These are phyloP conservation scores for Fomitopsis pulvina DNA, from an alignment of 768 basidiomycete species.

Conservation along the genomic window DNA sequence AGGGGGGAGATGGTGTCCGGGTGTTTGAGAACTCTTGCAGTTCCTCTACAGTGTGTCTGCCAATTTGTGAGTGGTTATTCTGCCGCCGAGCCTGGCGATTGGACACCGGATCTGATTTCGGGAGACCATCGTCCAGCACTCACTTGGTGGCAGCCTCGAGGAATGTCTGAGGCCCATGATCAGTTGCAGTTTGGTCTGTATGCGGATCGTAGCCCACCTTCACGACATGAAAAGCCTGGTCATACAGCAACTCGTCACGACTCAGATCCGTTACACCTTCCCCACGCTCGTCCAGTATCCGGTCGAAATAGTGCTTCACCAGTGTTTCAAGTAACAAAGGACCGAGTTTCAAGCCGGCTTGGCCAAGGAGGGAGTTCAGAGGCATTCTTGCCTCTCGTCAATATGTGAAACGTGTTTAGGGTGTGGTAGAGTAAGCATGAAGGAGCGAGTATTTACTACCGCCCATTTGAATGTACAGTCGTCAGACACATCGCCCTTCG, in stretches of 20 bases:
- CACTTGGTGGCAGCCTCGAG: conserved; percentile 65
- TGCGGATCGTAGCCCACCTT: conserved; percentile 42
- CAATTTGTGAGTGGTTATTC: background rate
- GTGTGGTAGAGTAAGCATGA: too few species aligned
- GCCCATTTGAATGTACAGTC: too few species aligned
- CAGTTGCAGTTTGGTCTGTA: background rate
- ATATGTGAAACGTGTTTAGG: background rate
- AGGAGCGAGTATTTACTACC: too few species aligned
- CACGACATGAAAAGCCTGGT: conserved; percentile 69
- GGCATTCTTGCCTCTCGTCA: background rate
- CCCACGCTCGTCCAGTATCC: conserved; percentile 31
- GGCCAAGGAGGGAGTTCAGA: conserved; percentile 54
- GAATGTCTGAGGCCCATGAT: conserved; percentile 48
- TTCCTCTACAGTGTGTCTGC: conserved; percentile 80
- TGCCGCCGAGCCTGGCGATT: too few species aligned
- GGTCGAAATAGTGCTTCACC: conserved; percentile 81
- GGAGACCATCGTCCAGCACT: too few species aligned
- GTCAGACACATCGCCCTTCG: too few species aligned
- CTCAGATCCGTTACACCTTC: conserved; percentile 43
- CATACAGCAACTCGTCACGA: conserved; percentile 75
- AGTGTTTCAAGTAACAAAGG: conserved; percentile 71
- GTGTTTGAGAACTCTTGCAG: conserved; percentile 77
- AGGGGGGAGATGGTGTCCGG: conserved; percentile 79
- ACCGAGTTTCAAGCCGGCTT: conserved; percentile 59
- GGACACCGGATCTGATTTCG: too few species aligned